Evolutionary conservation across 2,329 filamentous ascomycete genomes (phyloP).

Genomic region (Sporothrix schenckii): DNA sequence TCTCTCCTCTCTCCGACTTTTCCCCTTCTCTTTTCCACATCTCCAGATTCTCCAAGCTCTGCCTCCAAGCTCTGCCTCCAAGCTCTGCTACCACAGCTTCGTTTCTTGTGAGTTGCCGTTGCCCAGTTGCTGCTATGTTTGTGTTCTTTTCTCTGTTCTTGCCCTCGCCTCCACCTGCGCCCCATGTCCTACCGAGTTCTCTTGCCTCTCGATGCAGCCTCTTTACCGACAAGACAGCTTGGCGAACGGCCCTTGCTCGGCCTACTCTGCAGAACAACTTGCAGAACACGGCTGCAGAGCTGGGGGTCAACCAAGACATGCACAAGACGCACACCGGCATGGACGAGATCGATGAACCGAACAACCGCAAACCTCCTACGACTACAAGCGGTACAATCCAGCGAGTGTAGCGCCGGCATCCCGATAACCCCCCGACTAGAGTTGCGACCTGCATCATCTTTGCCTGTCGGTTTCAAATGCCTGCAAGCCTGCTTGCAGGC

Average conservation of each 20-base stretch:
- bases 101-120: slow-evolving; percentile 17
- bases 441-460: background rate
- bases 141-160: background rate
- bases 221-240: slow-evolving; percentile 3
- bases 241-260: slow-evolving; percentile 6
- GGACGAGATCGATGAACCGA: slow-evolving; percentile 5
- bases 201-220: slow-evolving; percentile 7
- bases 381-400: slow-evolving; percentile 6
- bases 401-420: slow-evolving; percentile 11
- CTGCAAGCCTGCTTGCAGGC: too few relatives aligned
- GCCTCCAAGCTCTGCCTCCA: too few relatives aligned
- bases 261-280: slow-evolving; percentile 5
- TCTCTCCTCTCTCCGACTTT: background rate
- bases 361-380: background rate
- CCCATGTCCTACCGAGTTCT: background rate
- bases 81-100: background rate
- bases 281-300: background rate
- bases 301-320: background rate
- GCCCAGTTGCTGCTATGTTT: background rate
- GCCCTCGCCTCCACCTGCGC: background rate
- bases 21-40: slow-evolving; percentile 5
- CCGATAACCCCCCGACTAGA: background rate
- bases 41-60: background rate
- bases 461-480: background rate
- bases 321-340: background rate